phyloP scores from a whole-genome alignment of 768 basidiomycete genomes.

The Dentipellis sp. region DNA sequence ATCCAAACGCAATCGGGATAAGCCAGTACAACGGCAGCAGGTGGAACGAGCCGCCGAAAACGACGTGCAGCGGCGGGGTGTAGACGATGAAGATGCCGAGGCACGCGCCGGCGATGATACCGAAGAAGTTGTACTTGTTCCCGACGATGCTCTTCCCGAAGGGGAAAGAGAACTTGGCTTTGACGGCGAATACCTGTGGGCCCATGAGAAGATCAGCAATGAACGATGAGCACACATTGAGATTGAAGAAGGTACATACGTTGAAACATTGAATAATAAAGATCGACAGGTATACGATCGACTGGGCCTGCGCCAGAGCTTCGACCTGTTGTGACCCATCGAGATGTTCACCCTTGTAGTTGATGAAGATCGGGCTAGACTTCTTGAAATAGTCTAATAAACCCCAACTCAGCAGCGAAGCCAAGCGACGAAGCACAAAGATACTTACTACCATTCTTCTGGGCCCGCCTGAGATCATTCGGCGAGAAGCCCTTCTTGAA shows the following conservation, averaged over 20 bases:
- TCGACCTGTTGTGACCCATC: constrained; percentile 41
- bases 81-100: constrained; percentile 64
- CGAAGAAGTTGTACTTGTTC: constrained; percentile 58
- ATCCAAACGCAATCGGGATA: constrained; percentile 52
- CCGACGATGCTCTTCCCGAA: constrained; percentile 47
- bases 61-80: constrained; percentile 58
- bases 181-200: constrained; percentile 52
- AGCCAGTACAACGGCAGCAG: constrained; percentile 62
- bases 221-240: neutral
- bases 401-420: neutral
- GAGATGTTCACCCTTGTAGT: constrained; percentile 39
- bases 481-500: constrained; percentile 55
- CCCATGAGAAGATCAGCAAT: neutral
- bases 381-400: constrained; percentile 37
- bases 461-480: constrained; percentile 41
- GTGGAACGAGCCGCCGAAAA: constrained; percentile 52
- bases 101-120: constrained; percentile 51
- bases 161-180: constrained; percentile 53
- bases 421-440: neutral
- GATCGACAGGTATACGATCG: constrained; percentile 57
- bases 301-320: constrained; percentile 52
- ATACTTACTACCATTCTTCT: constrained; percentile 20
- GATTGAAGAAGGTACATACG: constrained; percentile 23
- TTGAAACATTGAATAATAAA: constrained; percentile 67
- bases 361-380: constrained; percentile 44